Percentiles rank a stretch among this genome's conserved stretches.
Conservation (phyloP, 2,329 filamentous ascomycete genomes). For the Phoma sp. region DNA sequence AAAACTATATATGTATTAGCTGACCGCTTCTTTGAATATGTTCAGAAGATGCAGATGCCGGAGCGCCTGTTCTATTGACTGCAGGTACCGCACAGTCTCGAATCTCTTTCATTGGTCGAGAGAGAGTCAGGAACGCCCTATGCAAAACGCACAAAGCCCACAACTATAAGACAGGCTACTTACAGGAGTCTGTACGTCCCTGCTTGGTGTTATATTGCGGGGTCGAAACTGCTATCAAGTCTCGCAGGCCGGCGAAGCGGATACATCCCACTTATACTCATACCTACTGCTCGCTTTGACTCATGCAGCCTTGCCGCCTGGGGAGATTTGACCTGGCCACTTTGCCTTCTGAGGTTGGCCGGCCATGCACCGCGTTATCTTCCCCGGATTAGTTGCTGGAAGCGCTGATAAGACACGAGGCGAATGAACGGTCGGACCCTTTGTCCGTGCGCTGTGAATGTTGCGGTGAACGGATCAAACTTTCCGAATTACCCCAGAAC, state of each 20-base stretch:
- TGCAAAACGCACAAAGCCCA: not conserved
- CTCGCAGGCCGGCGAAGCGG: no score
- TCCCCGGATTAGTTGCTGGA: constrained; percentile 36
- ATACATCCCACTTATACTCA: not conserved
- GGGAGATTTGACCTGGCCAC: constrained; percentile 15
- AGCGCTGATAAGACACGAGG: constrained; percentile 31
- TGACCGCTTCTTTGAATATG: constrained; percentile 13
- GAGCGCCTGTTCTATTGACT: not conserved
- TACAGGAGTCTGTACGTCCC: not conserved
- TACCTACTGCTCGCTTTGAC: constrained; percentile 16
- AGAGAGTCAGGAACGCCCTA: not conserved
- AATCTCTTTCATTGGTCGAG: not conserved
- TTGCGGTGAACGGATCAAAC: constrained; percentile 2
- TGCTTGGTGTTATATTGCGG: not conserved
- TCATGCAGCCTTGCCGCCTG: constrained; percentile 17
- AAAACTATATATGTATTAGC: constrained; percentile 18
- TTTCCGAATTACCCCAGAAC: not conserved
- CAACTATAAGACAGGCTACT: not conserved
- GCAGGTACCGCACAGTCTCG: constrained; percentile 1
- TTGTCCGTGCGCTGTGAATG: constrained; percentile 1
- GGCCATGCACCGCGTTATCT: constrained; percentile 19
- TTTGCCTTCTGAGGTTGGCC: constrained; percentile 18
- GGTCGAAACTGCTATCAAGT: not conserved
- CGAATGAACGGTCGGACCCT: constrained; percentile 20
- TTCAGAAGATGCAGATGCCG: not conserved